Evolutionary conservation across 371 early-diverging fungal species (phyloP).

Genomic region (Apophysomyces variabilis): DNA sequence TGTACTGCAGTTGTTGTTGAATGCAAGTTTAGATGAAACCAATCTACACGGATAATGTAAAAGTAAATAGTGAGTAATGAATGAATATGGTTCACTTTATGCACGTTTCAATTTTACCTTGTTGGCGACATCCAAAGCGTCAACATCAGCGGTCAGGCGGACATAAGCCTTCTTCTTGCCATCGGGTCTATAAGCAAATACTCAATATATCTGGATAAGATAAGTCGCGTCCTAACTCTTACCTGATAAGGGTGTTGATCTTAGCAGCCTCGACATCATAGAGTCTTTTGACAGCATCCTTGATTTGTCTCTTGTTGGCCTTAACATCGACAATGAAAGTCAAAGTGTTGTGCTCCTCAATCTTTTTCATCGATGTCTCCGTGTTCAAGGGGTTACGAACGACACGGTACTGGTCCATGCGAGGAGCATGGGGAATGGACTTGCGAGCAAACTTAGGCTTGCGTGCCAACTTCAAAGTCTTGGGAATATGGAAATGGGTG

Average conservation of each 20-base stretch:
- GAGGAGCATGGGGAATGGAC: conserved; percentile 75
- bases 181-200: conserved; percentile 74
- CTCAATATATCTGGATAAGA: neutral
- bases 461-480: conserved; percentile 87
- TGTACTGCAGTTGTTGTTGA: neutral
- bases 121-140: conserved; percentile 97
- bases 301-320: conserved; percentile 98
- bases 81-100: too few species aligned
- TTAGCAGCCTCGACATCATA: conserved; percentile 93
- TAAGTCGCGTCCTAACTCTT: conserved; percentile 24
- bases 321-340: conserved; percentile 95
- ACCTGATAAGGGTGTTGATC: conserved; percentile 95
- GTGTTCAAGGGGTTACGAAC: conserved; percentile 94
- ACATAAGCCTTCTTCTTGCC: conserved; percentile 99
- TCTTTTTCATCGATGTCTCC: conserved; percentile 98
- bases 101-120: conserved; percentile 57
- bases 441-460: conserved; percentile 90
- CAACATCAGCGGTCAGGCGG: conserved; percentile 92
- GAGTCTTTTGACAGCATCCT: conserved; percentile 92
- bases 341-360: conserved; percentile 98
- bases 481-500: conserved; percentile 91
- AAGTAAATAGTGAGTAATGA: too few species aligned
- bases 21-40: conserved; percentile 39
- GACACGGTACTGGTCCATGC: conserved; percentile 85
- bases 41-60: conserved; percentile 27